Evolutionary conservation across 2,329 filamentous ascomycete genomes (phyloP).

Genomic region (Didymella segeticola): DNA sequence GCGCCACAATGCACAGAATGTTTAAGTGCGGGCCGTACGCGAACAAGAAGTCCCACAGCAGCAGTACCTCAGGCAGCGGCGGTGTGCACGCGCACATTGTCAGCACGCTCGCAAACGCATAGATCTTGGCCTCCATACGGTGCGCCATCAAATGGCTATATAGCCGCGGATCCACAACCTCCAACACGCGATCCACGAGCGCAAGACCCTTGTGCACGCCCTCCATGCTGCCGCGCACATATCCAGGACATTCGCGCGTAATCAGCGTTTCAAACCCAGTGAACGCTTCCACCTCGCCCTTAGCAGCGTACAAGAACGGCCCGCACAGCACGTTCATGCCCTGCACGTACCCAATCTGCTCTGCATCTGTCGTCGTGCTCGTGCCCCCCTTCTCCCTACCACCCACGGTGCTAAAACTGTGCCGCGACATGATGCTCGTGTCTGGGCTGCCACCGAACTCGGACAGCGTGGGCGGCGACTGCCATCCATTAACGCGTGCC

Average conservation of each 20-base stretch:
- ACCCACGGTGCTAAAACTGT: conserved; percentile 31
- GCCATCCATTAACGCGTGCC: conserved; percentile 62
- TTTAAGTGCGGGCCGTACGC: conserved; percentile 95
- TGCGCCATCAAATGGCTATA: conserved; percentile 84
- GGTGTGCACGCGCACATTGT: conserved; percentile 96
- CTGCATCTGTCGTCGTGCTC: conserved; percentile 56
- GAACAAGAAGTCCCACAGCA: conserved; percentile 96
- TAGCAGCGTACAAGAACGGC: conserved; percentile 91
- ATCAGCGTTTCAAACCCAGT: conserved; percentile 88
- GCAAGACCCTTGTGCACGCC: conserved; percentile 92
- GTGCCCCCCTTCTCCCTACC: conserved; percentile 38
- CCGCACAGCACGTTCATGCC: conserved; percentile 99
- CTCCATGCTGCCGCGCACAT: conserved; percentile 95
- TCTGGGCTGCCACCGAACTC: conserved; percentile 59
- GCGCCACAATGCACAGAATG: conserved; percentile 94
- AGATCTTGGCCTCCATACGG: conserved; percentile 89
- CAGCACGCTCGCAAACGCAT: conserved; percentile 93
- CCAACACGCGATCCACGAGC: conserved; percentile 88
- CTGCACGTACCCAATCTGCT: conserved; percentile 89
- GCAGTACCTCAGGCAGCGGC: conserved; percentile 88
- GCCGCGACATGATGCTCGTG: conserved; percentile 43
- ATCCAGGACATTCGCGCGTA: conserved; percentile 86
- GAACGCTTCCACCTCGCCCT: conserved; percentile 94
- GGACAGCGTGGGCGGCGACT: conserved; percentile 57
- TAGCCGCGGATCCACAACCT: conserved; percentile 89